These are phyloP conservation scores for Stagonosporopsis vannaccii DNA, from an alignment of 2,329 filamentous ascomycete species.

Conservation along the genomic window DNA sequence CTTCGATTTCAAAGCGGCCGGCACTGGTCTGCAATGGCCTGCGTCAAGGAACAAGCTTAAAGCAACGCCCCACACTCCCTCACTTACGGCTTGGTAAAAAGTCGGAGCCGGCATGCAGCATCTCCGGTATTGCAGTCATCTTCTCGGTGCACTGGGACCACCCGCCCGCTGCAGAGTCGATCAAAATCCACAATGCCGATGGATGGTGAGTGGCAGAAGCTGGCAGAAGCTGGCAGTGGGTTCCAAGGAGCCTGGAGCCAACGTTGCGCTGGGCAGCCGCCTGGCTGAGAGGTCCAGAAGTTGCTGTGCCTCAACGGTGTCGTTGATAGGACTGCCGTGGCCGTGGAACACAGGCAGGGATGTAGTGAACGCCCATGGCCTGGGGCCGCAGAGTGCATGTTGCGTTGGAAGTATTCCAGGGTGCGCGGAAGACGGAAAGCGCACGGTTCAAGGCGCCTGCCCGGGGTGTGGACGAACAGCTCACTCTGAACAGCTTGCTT, in stretches of 20 bases:
- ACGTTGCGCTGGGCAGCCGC: neutral
- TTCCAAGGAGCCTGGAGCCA: neutral
- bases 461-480: slow-evolving; percentile 26
- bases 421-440: slow-evolving; percentile 46
- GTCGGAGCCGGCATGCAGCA: slow-evolving; percentile 25
- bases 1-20: slow-evolving; percentile 18
- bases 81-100: slow-evolving; percentile 15
- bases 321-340: slow-evolving; percentile 21
- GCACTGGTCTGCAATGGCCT: slow-evolving; percentile 22
- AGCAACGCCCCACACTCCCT: slow-evolving; percentile 30
- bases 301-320: slow-evolving; percentile 13
- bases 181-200: slow-evolving; percentile 26
- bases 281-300: slow-evolving; percentile 3
- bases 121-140: slow-evolving; percentile 29
- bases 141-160: slow-evolving; percentile 24
- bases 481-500: slow-evolving; percentile 33
- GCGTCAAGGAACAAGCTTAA: slow-evolving; percentile 19
- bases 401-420: slow-evolving; percentile 30
- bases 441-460: slow-evolving; percentile 33
- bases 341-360: slow-evolving; percentile 32
- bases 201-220: neutral
- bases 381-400: slow-evolving; percentile 31
- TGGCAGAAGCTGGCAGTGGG: neutral
- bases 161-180: slow-evolving; percentile 44
- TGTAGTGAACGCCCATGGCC: slow-evolving; percentile 23